Percentiles rank a stretch among this genome's conserved stretches.
Conservation (phyloP, 1,284 basidiomycete genomes). For the Xerocomus minutiporus region DNA sequence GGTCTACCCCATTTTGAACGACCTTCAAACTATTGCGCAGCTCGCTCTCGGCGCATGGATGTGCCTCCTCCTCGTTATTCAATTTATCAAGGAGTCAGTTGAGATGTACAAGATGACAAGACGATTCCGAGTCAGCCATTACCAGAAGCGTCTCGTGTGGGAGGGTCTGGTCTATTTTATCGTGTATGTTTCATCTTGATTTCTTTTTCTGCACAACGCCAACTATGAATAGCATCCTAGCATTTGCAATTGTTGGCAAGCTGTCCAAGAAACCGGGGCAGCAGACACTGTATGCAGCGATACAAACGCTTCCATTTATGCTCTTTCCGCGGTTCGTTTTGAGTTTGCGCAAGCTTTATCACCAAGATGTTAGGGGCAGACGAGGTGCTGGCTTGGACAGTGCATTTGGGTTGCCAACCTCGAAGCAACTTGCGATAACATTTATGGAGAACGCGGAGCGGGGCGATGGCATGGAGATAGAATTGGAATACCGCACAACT, state of each 20-base stretch:
- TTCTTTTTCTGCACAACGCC: background rate
- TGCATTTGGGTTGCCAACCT: background rate
- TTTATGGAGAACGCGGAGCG: background rate
- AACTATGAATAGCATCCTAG: background rate
- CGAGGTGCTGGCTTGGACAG: background rate
- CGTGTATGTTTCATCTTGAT: background rate
- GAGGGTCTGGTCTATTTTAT: background rate
- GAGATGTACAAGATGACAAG: background rate
- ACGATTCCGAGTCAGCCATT: background rate
- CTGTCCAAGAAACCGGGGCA: background rate
- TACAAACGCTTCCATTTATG: background rate
- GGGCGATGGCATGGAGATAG: background rate
- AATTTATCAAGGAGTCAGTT: background rate
- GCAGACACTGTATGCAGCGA: background rate
- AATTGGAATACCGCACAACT: background rate
- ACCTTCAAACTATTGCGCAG: background rate
- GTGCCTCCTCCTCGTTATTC: background rate
- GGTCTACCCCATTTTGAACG: background rate
- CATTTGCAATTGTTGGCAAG: background rate
- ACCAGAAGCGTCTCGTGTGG: background rate
- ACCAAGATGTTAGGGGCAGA: background rate
- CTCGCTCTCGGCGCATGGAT: background rate
- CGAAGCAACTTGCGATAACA: too few species aligned
- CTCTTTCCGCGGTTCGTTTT: background rate
- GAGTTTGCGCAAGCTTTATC: background rate